These are phyloP conservation scores for Salix dunnii DNA, from an alignment of 345 rosid genomes.

Conservation along the genomic window DNA sequence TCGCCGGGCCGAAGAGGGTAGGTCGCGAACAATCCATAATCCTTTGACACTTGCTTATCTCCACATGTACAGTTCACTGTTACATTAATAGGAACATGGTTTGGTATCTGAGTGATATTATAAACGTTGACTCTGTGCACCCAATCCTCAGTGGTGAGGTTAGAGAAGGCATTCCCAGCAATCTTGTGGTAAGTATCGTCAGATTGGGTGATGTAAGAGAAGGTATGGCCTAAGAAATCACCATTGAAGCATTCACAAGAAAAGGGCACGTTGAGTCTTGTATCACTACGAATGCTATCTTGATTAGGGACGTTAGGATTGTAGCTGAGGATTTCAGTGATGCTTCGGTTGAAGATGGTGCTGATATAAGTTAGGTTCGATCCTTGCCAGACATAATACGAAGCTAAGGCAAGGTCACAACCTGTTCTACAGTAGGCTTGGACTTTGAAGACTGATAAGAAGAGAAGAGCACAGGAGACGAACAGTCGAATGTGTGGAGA, in stretches of 20 bases:
- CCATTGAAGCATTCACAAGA: constrained; percentile 48
- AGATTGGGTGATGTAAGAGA: constrained; percentile 24
- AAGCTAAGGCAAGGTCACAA: constrained; percentile 39
- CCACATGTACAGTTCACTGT: constrained; percentile 56
- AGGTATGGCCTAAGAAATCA: constrained; percentile 47
- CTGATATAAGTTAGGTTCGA: constrained; percentile 43
- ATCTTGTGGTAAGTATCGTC: constrained; percentile 32
- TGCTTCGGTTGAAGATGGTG: constrained; percentile 19
- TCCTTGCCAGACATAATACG: constrained; percentile 37
- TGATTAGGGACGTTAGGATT: constrained; percentile 29
- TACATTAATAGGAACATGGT: constrained; percentile 27
- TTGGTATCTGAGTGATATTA: constrained; percentile 28
- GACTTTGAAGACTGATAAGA: neutral
- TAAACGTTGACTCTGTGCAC: constrained; percentile 34
- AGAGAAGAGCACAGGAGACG: constrained; percentile 3
- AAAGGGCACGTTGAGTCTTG: constrained; percentile 40
- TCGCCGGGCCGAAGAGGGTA: constrained; percentile 39
- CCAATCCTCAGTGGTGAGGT: constrained; percentile 45
- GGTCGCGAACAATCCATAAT: constrained; percentile 40
- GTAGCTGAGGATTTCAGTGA: constrained; percentile 29
- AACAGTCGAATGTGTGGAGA: neutral
- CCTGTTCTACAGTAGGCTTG: constrained; percentile 40
- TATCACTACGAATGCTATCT: constrained; percentile 11
- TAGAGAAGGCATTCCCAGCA: constrained; percentile 28
- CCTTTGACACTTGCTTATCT: constrained; percentile 27